A percentile compares a stretch with the other conserved stretches of the same genome.
Conservation (phyloP, 140 eudicot species). For the Flaveria floridana region DNA sequence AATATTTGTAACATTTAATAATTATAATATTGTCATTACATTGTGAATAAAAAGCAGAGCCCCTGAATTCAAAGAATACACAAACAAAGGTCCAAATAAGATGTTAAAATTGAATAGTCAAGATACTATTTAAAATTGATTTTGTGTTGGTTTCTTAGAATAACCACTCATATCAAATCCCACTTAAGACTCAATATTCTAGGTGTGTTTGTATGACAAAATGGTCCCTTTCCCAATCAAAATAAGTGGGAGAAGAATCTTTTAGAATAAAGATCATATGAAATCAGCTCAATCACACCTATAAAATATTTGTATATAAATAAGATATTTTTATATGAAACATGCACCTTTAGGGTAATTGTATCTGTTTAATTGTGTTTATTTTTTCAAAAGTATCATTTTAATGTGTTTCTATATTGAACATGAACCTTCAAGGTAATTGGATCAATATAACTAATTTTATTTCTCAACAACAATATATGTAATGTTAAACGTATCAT, state of each 20-base stretch:
- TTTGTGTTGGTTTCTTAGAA: conserved; percentile 8
- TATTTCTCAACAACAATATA: no score
- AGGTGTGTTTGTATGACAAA: conserved; percentile 29
- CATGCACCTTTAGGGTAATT: no score
- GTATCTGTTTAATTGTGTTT: no score
- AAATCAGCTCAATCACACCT: background rate
- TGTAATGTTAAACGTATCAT: no score
- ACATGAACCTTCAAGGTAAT: no score
- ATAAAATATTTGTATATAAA: no score
- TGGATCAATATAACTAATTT: no score
- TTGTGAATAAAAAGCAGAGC: conserved; percentile 15
- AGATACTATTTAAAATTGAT: background rate
- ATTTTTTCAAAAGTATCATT: no score
- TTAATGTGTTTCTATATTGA: no score
- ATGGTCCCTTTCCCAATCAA: conserved; percentile 20
- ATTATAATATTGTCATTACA: background rate
- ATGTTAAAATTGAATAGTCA: conserved; percentile 23
- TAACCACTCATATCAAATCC: conserved; percentile 25
- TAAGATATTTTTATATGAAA: no score
- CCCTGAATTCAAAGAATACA: conserved; percentile 12
- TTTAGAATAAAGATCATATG: conserved; percentile 27
- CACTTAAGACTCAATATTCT: conserved; percentile 21
- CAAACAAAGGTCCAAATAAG: conserved; percentile 19
- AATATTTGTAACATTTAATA: no score
- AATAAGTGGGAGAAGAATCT: conserved; percentile 30